A percentile compares a stretch with the other conserved stretches of the same genome.
phyloP scores from a whole-genome alignment of 495 filamentous ascomycete species.

The Trichoderma asperelloides region DNA sequence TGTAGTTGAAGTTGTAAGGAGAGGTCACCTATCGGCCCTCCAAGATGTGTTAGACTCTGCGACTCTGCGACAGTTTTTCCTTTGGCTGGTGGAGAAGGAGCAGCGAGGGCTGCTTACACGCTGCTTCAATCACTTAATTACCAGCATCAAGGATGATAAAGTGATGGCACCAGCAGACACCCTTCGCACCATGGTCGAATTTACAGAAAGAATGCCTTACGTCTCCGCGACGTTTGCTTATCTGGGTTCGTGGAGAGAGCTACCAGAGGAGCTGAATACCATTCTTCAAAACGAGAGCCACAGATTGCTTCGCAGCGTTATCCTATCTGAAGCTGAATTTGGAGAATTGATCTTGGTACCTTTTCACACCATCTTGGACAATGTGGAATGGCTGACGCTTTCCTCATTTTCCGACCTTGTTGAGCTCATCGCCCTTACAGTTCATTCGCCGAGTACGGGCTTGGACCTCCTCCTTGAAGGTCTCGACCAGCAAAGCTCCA shows the following conservation, averaged over 20 bases:
- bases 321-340: constrained; percentile 26
- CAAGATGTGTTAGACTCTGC: constrained; percentile 15
- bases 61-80: constrained; percentile 19
- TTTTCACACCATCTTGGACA: constrained; percentile 25
- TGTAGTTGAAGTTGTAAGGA: constrained; percentile 21
- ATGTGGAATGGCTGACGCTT: constrained; percentile 23
- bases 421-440: constrained; percentile 33
- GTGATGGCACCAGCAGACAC: constrained; percentile 5
- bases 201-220: constrained; percentile 19
- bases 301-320: constrained; percentile 17
- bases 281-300: constrained; percentile 19
- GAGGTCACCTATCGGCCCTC: constrained; percentile 21
- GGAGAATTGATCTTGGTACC: constrained; percentile 31
- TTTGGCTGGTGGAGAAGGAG: constrained; percentile 23
- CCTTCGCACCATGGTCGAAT: constrained; percentile 16
- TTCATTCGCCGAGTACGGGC: constrained; percentile 30
- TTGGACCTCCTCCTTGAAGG: constrained; percentile 36
- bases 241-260: not conserved
- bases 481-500: constrained; percentile 30
- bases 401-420: constrained; percentile 23
- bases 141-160: constrained; percentile 3
- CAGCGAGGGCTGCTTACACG: constrained; percentile 20
- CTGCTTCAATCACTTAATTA: constrained; percentile 19
- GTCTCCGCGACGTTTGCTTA: not conserved
- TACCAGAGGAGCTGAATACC: constrained; percentile 12